Base-by-base conservation (phyloP, 129 eudicot species). In the Chrysanthemum makinoi region DNA sequence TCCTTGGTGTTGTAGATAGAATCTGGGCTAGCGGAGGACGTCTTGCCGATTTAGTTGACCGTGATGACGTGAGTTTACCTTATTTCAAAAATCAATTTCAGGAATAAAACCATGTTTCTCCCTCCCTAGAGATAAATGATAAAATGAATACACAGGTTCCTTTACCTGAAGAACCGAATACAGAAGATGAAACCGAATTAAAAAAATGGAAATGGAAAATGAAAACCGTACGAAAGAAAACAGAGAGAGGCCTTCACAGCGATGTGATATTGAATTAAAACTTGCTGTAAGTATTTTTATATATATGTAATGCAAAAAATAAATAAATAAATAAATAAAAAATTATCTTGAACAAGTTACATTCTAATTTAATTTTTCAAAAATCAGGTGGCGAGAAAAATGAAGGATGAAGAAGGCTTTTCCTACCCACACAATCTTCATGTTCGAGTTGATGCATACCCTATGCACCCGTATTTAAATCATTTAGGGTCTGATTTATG, bases 361-460 rank as follows among this genome's bases (percentile, higher is more conserved):
- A 70, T 74, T 12, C 73, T 75, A 62, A 60, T 71, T 10, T 35
- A 5, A 28, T 68, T 4, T 67, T 0, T 66, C 68, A 70, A 66
- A 49, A 57, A 12, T 17, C 63, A 94, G 98, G 98, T 94, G 68
- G 95, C 98, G n/a, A 80, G 97, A 61, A 94, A 89, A 85, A 85
- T 89, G 98, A 89, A 84, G 88, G 92, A 94, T 9, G 98, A 94
- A 73, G 98, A 89, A 17, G 98, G 96, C 6, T 89, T 89, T 62
- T 94, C 69, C 72, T 94, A 94, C 73, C 98, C 98, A 5, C 98
- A 94, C 86, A 94, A 94, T 78, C 82, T 94, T 52, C 97, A 94
- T 80, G 89, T 94, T 35, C 96, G 98, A 61, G 98, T 97, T 6
- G 97, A 97, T 82, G 98, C 98, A 55, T 94, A 94, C 73, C 98